Base-by-base conservation (phyloP, 2,329 filamentous ascomycete species). In the Alternaria longipes region DNA sequence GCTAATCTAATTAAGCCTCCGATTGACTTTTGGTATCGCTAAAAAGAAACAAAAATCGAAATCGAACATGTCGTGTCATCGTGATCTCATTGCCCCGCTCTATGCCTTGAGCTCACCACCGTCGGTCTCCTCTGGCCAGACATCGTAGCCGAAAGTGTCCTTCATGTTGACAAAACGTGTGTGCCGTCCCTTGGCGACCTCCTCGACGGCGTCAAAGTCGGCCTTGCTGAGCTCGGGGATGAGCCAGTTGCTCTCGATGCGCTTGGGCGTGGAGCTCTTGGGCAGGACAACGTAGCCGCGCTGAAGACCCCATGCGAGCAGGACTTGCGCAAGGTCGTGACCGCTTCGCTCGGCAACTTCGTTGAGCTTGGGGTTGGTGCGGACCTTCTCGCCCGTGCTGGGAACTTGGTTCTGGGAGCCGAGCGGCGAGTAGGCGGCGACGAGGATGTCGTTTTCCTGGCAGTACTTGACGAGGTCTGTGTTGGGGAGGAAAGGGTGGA, bases 281-380 rank as follows among this genome's bases (percentile, higher is more conserved):
- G 79, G 79, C 55, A 81, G 68, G 4, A 80, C 74, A 12, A 72
- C 76, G 56, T 76, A 79, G n/a, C 78, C 90, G 80, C 92, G 92
- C 81, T 95, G 90, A 78, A 97, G 78, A 65, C 91, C 91, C 87
- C 93, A 97, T 57, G 93, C 86, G 52, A 97, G 81, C 74, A 97
- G 78, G n/a, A 97, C 82, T 83, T 97, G 93, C 1, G 91, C 90
- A 61, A 91, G 88, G 9, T 88, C 87, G 81, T 91, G 92, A 64
- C 84, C 85, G 75, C 95, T 88, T 81, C 92, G 93, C 72, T 90
- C 82, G 1, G 90, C 89, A 54, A 96, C 80, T 22, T 84, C 84
- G 68, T 87, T 86, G 54, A 95, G 81, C 20, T 85, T 86, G 59
- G 86, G 81, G 66, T 96, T 91, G 44, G 89, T 90, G 47, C 87